Percentiles rank a stretch among this genome's conserved stretches.
These are phyloP conservation scores for Martensiomyces pterosporus DNA, from an alignment of 192 early-diverging fungal species.

Conservation along the genomic window DNA sequence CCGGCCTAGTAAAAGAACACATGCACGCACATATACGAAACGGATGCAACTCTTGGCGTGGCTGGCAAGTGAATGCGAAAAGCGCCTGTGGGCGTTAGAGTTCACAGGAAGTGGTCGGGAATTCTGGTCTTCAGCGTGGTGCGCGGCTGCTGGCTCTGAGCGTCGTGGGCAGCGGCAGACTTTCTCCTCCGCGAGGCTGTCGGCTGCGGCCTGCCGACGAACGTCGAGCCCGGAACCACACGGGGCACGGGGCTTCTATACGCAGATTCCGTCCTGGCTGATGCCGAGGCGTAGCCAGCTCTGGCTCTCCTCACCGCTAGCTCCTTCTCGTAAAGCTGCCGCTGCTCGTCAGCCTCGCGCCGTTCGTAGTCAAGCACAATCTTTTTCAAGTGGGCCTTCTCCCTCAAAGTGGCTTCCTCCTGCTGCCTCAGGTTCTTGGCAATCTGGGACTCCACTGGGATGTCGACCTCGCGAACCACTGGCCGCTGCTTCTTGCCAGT, in stretches of 20 bases:
- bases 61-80: too few relatives aligned
- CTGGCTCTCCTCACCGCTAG: constrained; percentile 6
- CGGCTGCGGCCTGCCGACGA: constrained; percentile 11
- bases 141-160: neutral
- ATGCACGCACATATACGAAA: too few relatives aligned
- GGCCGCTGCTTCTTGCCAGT: constrained; percentile 46
- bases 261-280: neutral
- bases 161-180: neutral
- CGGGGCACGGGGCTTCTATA: too few relatives aligned
- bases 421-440: constrained; percentile 77
- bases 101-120: constrained; percentile 13
- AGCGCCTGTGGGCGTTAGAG: too few relatives aligned
- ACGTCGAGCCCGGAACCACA: constrained; percentile 28
- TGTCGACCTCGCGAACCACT: constrained; percentile 30
- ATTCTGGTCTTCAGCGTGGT: constrained; percentile 1
- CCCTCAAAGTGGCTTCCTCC: constrained; percentile 82
- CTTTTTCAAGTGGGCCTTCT: constrained; percentile 85
- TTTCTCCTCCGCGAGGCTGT: constrained; percentile 9
- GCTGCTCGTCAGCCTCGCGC: constrained; percentile 41
- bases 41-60: too few relatives aligned
- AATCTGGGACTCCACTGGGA: constrained; percentile 65
- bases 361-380: constrained; percentile 87
- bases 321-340: constrained; percentile 15
- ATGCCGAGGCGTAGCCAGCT: neutral
- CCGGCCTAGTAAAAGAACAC: too few relatives aligned